Evolutionary conservation across 75 land plant genomes (phyloP), one percentile per base, ranked within the genome.

Genomic region (Azolla pinnata): DNA sequence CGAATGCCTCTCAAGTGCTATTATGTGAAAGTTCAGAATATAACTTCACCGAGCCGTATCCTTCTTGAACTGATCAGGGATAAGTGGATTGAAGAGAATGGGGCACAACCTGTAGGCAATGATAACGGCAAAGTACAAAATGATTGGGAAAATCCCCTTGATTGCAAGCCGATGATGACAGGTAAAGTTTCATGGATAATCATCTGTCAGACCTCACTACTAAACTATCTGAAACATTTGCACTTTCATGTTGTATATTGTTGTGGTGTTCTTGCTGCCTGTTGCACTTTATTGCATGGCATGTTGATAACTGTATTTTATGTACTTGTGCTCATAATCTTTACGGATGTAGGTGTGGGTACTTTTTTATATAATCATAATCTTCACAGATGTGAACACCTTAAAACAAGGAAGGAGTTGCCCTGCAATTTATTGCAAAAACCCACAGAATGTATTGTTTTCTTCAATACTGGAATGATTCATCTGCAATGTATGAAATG

Each of bases 111-210:
- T 31, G 40, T 18, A 30, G 79, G 79, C n/a, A 76, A 76, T 62
- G 73, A 63, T 53, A 64, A 73, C 54, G 67, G 70, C 29, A 49
- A 50, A 30, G 29, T 59, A 44, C 79, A 72, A 50, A 73, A 56
- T 25, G 18, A 61, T 31, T 76, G 76, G 79, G 79, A 76, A 44
- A 76, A 76, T 62, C 66, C 79, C 24, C 34, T 76, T 7, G 75
- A 76, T 53, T 76, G 79, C 66, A 76, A 61, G 42, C 77, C 70
- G 34, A 17, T 76, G 54, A 76, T 76, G 79, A 76, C 79, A 60
- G 79, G 79, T 76, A 61, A 26, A 12, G 5, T 5, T 12, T 35
- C 40, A 35, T 5, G 12, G 5, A 35, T 35, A 5, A 35, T 35
- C 12, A 35, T 12, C 12, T 5, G 40, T 35, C 40, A 35, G 12